Conservation (phyloP, 225 moss, liverwort and hornwort genomes). For the Sphagnum contortum region DNA sequence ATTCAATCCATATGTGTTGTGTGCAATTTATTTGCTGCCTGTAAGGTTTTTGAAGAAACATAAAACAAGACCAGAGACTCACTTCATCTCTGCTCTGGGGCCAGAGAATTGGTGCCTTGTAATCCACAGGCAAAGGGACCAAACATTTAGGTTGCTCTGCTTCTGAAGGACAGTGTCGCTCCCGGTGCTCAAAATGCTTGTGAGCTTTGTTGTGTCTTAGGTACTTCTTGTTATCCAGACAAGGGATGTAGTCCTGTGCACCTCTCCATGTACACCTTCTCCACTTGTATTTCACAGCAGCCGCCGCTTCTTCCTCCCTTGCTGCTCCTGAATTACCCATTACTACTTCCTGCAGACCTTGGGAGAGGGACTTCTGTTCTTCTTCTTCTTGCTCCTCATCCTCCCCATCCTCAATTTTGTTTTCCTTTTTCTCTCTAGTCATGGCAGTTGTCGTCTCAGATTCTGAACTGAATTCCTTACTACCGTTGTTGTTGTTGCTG, state of each 20-base stretch:
- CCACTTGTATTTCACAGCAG: constrained; percentile 43
- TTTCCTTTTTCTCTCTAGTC: constrained; percentile 15
- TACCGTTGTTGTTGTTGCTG: constrained; percentile 9
- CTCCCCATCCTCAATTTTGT: constrained; percentile 18
- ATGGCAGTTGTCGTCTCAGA: constrained; percentile 8
- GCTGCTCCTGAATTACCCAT: constrained; percentile 14
- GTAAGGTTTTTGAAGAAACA: too few species aligned
- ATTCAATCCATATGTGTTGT: too few species aligned
- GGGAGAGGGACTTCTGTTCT: constrained; percentile 31
- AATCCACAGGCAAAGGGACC: constrained; percentile 20
- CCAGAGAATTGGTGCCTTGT: constrained; percentile 4
- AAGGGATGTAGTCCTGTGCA: constrained; percentile 47
- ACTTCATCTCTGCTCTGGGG: constrained; percentile 2
- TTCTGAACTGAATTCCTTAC: constrained; percentile 20
- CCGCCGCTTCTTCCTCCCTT: background rate
- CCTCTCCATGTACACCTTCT: constrained; percentile 29
- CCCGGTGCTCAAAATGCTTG: constrained; percentile 50
- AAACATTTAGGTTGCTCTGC: constrained; percentile 42
- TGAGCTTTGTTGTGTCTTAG: constrained; percentile 16
- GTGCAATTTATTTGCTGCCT: too few species aligned
- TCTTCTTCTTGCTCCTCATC: constrained; percentile 17
- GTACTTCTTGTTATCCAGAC: constrained; percentile 52
- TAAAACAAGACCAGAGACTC: too few species aligned
- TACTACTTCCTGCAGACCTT: constrained; percentile 24
- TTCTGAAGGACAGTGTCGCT: constrained; percentile 35